These are phyloP conservation scores for Pseudopyrenochaeta lycopersici DNA, from an alignment of 2,329 filamentous ascomycete genomes.

Conservation along the genomic window DNA sequence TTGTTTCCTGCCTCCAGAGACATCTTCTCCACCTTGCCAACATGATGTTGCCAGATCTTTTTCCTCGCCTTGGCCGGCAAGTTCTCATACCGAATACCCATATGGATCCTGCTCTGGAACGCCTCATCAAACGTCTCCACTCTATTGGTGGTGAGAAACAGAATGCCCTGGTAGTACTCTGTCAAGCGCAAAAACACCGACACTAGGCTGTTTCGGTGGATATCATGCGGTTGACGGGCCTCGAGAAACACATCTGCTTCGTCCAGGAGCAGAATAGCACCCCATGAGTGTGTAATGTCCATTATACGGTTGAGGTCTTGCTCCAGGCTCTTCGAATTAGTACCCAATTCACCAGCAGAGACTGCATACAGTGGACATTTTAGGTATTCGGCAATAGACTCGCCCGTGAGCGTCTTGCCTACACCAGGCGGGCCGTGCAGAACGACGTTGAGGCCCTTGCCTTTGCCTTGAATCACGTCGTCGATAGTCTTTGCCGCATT, in stretches of 20 bases:
- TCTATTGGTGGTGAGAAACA: slow-evolving; percentile 89
- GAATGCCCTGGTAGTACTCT: slow-evolving; percentile 91
- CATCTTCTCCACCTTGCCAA: slow-evolving; percentile 71
- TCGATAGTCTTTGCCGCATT: slow-evolving; percentile 83
- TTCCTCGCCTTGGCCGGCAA: slow-evolving; percentile 77
- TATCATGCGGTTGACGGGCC: slow-evolving; percentile 81
- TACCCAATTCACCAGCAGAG: slow-evolving; percentile 79
- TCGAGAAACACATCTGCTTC: slow-evolving; percentile 73
- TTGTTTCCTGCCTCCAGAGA: slow-evolving; percentile 65
- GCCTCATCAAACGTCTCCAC: slow-evolving; percentile 90
- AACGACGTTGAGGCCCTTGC: slow-evolving; percentile 82
- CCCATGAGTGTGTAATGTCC: slow-evolving; percentile 86
- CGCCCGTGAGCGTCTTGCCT: slow-evolving; percentile 87
- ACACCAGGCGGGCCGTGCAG: slow-evolving; percentile 82
- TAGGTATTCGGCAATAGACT: slow-evolving; percentile 84
- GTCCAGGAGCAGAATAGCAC: slow-evolving; percentile 83
- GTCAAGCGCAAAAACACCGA: slow-evolving; percentile 86
- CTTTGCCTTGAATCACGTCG: slow-evolving; percentile 76
- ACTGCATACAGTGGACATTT: slow-evolving; percentile 85
- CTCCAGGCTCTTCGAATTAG: slow-evolving; percentile 77
- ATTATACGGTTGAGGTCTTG: slow-evolving; percentile 82
- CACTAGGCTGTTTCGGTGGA: slow-evolving; percentile 85
- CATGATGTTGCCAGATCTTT: slow-evolving; percentile 84
- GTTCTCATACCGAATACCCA: slow-evolving; percentile 82
- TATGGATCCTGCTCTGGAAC: slow-evolving; percentile 87